These are phyloP conservation scores for Neolentinus lepideus DNA, from an alignment of 1,284 basidiomycete genomes.

Conservation along the genomic window DNA sequence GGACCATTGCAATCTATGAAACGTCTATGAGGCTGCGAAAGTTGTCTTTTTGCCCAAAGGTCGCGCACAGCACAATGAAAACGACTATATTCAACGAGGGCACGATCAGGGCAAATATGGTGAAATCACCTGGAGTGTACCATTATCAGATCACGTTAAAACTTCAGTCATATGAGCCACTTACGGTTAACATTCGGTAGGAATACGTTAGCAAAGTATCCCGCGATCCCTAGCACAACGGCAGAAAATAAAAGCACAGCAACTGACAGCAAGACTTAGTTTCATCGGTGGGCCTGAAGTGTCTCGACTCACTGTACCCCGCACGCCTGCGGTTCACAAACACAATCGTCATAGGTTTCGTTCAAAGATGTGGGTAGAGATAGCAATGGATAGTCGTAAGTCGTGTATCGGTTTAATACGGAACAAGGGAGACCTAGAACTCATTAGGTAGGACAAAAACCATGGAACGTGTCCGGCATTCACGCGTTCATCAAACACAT, in stretches of 20 bases:
- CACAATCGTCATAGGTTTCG: not conserved
- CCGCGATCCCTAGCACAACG: constrained; percentile 60
- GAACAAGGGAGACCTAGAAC: not conserved
- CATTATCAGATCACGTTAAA: constrained; percentile 1
- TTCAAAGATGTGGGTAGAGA: not conserved
- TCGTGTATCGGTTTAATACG: not conserved
- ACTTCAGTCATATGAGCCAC: constrained; percentile 11
- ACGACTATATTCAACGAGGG: constrained; percentile 56
- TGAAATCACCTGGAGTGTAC: constrained; percentile 48
- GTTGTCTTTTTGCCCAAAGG: not conserved
- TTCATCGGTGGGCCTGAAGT: not conserved
- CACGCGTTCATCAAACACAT: not conserved
- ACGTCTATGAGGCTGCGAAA: constrained; percentile 12
- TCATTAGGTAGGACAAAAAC: not conserved
- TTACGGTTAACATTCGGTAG: constrained; percentile 55
- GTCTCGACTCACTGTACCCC: constrained; percentile 9
- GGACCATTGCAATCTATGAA: constrained; percentile 55
- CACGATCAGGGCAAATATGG: constrained; percentile 57
- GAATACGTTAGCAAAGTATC: constrained; percentile 59
- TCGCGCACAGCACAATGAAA: constrained; percentile 45
- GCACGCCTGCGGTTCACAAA: not conserved
- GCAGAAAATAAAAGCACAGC: constrained; percentile 50
- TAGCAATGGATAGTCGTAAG: not conserved
- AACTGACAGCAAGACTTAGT: constrained; percentile 28
- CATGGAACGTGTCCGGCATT: not conserved